Base-by-base conservation (phyloP, 1,284 basidiomycete species). In the Pholiota adiposa region DNA sequence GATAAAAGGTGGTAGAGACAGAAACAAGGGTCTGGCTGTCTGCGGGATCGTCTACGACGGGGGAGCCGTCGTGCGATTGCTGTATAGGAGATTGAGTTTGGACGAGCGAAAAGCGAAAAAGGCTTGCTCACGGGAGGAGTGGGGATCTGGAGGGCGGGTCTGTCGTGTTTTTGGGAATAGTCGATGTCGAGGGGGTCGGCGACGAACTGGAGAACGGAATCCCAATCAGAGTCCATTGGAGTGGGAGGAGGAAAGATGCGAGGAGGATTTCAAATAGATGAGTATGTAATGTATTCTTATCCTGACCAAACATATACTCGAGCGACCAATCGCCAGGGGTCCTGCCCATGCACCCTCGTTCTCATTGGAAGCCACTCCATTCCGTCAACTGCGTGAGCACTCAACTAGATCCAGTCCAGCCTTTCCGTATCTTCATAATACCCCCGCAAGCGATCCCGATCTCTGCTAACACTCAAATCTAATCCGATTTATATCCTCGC, bases 1-100 rank as follows among this genome's bases (percentile, higher is more conserved):
- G 89, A 69, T 82, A 88, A 74, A 93, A 93, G 0, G 89, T 89
- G 19, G 90, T 92, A 14, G 90, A 92, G 41, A 93, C 85, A 1
- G 89, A 91, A 61, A 92, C 86, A 56, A 89, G 73, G 43, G 73
- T 73, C 44, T 61, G 75, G n/a, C 70, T 72, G 11, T 77, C 73
- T 0, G 79, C 72, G 21, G n/a, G n/a, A n/a, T 77, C 75, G 9
- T 79, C 74, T 43, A 77, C 70, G n/a, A n/a, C n/a, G 18, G 83
- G 83, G 12, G 84, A 83, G 31, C 79, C 77, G 51, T 80, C 77
- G 60, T 81, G 77, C 0, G 85, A 86, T 60, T 77, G 75, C 83
- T 86, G 60, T 19, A 58, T 27, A 51, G 27, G 19, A 52, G 56
- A 36, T 43, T 54, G 11, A 59, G 51, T 27, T 63, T 44, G 50